These are phyloP conservation scores for Diplodia seriata DNA, from an alignment of 2,329 filamentous ascomycete species.

Conservation along the genomic window DNA sequence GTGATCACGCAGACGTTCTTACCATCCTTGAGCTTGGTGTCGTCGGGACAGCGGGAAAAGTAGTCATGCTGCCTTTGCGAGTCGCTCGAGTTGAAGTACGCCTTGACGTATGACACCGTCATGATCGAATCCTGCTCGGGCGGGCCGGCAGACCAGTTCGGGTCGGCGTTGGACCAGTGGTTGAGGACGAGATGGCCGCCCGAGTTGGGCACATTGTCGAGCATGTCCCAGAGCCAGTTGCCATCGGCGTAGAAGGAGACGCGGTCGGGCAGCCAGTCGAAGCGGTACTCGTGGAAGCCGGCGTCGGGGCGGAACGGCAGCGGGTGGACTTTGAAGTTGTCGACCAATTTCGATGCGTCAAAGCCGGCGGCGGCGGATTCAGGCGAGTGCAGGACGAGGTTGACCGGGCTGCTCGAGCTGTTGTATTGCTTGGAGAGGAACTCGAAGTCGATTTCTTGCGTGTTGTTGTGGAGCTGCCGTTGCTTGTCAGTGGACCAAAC, in stretches of 20 bases:
- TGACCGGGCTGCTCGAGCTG: slow-evolving; percentile 68
- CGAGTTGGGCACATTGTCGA: slow-evolving; percentile 62
- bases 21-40: slow-evolving; percentile 36
- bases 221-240: slow-evolving; percentile 62
- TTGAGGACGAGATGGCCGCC: slow-evolving; percentile 73
- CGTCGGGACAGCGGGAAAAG: slow-evolving; percentile 43
- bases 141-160: slow-evolving; percentile 73
- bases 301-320: slow-evolving; percentile 71
- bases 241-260: slow-evolving; percentile 76
- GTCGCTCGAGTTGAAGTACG: slow-evolving; percentile 77
- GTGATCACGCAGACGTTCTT: slow-evolving; percentile 42
- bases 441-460: slow-evolving; percentile 82
- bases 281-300: slow-evolving; percentile 78
- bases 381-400: slow-evolving; percentile 76
- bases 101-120: slow-evolving; percentile 73
- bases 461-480: slow-evolving; percentile 75
- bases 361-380: slow-evolving; percentile 65
- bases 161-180: slow-evolving; percentile 80
- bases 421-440: slow-evolving; percentile 64
- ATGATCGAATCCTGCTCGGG: slow-evolving; percentile 68
- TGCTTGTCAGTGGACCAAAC: slow-evolving; percentile 33
- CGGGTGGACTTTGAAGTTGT: slow-evolving; percentile 63
- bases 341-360: slow-evolving; percentile 64
- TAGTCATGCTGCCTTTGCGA: slow-evolving; percentile 41
- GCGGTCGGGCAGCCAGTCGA: slow-evolving; percentile 70